Base-by-base conservation (phyloP, 1,284 basidiomycete genomes). In the Rhodotorula glutinis region DNA sequence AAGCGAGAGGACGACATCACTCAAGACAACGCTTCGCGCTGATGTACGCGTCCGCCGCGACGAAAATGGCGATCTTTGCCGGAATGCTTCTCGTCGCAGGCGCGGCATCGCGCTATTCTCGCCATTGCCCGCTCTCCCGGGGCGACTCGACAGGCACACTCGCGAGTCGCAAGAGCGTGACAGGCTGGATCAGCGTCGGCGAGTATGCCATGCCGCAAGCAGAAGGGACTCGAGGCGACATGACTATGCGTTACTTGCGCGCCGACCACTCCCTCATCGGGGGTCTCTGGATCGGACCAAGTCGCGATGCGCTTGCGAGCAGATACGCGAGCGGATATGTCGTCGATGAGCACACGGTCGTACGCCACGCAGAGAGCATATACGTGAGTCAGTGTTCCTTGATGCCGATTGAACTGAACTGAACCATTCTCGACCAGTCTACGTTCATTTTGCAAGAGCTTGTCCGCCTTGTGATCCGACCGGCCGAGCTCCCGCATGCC, bases 241-340 rank as follows among this genome's bases (percentile, higher is more conserved):
- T 85, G 69, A 85, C 86, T 13, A 82, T 90, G 69, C 83, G 92
- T 53, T 94, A 89, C 76, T 80, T 97, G 49, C 85, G 93, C 21
- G 91, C 87, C 40, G 90, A 91, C 54, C 91, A 95, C 78, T 91
- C 90, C 4, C 82, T 96, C 27, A 81, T 97, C 5, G 92, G 92
- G 3, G 93, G 92, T 4, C 85, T 89, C 54, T 96, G 93, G 93
- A 84, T 87, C 29, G 84, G 84, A 21, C 55, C 63, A 2, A 65
- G 70, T 19, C 40, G 59, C 43, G 29, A 55, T 3, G 51, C 65
- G 30, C 44, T 67, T 82, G 29, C 19, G 43, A 10, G 21, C 4
- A n/a, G 67, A 67, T 56, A 51, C 38, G 67, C 2, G 4, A n/a
- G 23, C n/a, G 23, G 10, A 10, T n/a, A 49, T 1, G 2, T 29